Conservation (phyloP, 2,329 filamentous ascomycete genomes). For the Elsinoe perseae region DNA sequence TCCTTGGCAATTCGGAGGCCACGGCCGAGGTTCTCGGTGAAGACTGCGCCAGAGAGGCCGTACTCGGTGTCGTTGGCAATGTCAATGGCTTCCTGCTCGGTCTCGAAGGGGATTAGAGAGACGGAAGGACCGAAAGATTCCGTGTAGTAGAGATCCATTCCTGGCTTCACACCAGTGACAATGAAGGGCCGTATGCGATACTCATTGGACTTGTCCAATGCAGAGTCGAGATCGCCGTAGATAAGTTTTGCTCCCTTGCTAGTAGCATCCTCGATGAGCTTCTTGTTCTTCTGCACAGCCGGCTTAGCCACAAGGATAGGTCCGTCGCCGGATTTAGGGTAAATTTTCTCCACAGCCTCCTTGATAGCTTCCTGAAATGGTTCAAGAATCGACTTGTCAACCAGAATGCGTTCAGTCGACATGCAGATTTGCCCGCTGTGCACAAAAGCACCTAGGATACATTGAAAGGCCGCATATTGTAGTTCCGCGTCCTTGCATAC, state of each 20-base stretch:
- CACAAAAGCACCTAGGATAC: slow-evolving; percentile 15
- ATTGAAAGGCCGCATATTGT: slow-evolving; percentile 23
- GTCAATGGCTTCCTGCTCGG: slow-evolving; percentile 23
- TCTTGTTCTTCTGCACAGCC: slow-evolving; percentile 44
- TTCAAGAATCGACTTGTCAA: slow-evolving; percentile 47
- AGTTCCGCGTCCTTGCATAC: slow-evolving; percentile 38
- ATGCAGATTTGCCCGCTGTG: slow-evolving; percentile 51
- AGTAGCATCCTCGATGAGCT: slow-evolving; percentile 48
- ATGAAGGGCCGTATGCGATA: slow-evolving; percentile 53
- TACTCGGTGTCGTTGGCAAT: slow-evolving; percentile 59
- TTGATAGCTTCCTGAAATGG: slow-evolving; percentile 46
- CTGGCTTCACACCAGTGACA: slow-evolving; percentile 53
- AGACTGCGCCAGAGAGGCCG: slow-evolving; percentile 62
- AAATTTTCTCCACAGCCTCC: slow-evolving; percentile 38
- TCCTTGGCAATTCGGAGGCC: slow-evolving; percentile 35
- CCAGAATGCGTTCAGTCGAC: slow-evolving; percentile 66
- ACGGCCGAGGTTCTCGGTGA: slow-evolving; percentile 56
- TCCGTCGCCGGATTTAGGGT: slow-evolving; percentile 34
- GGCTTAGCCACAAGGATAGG: slow-evolving; percentile 36
- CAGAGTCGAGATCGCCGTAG: slow-evolving; percentile 14
- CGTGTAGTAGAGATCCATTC: slow-evolving; percentile 63
- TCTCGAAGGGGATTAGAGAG: slow-evolving; percentile 17
- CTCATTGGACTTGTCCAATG: slow-evolving; percentile 21
- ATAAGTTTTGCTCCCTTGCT: slow-evolving; percentile 45
- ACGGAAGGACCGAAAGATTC: slow-evolving; percentile 48